These are phyloP conservation scores for Platanthera zijinensis DNA, from an alignment of 106 monocot genomes.

Conservation along the genomic window DNA sequence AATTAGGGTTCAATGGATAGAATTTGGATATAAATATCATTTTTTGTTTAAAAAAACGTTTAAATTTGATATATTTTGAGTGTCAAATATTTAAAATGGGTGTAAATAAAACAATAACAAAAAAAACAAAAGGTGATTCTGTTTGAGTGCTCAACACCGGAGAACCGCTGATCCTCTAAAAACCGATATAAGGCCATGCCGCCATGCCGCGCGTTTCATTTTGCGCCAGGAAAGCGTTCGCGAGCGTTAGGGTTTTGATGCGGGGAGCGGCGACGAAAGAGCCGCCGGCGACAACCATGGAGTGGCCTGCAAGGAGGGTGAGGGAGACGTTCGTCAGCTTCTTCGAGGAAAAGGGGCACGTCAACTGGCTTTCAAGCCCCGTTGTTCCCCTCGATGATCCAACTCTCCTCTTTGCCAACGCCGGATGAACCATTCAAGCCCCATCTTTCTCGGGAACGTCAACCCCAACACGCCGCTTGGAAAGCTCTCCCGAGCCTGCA, in stretches of 20 bases:
- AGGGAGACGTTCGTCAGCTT: slow-evolving; percentile 58
- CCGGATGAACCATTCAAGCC: slow-evolving; percentile 97
- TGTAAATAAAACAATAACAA: too few relatives aligned
- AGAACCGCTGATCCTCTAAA: too few relatives aligned
- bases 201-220: not conserved
- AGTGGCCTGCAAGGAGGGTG: slow-evolving; percentile 67
- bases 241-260: not conserved
- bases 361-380: slow-evolving; percentile 73
- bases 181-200: too few relatives aligned
- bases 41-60: too few relatives aligned
- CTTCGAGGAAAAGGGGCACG: slow-evolving; percentile 72
- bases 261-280: not conserved
- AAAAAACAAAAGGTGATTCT: too few relatives aligned
- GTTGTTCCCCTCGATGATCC: slow-evolving; percentile 94
- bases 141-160: too few relatives aligned
- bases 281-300: slow-evolving; percentile 11
- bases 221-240: not conserved
- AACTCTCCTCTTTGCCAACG: slow-evolving; percentile 94
- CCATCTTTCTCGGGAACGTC: slow-evolving; percentile 79
- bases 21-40: too few relatives aligned
- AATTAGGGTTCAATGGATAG: too few relatives aligned
- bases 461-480: slow-evolving; percentile 69
- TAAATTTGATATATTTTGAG: too few relatives aligned
- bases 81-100: too few relatives aligned
- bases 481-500: slow-evolving; percentile 60